Evolutionary conservation across 495 filamentous ascomycete species (phyloP), one percentile per base, ranked within the genome.

Genomic region (Aspergillus nidulans): DNA sequence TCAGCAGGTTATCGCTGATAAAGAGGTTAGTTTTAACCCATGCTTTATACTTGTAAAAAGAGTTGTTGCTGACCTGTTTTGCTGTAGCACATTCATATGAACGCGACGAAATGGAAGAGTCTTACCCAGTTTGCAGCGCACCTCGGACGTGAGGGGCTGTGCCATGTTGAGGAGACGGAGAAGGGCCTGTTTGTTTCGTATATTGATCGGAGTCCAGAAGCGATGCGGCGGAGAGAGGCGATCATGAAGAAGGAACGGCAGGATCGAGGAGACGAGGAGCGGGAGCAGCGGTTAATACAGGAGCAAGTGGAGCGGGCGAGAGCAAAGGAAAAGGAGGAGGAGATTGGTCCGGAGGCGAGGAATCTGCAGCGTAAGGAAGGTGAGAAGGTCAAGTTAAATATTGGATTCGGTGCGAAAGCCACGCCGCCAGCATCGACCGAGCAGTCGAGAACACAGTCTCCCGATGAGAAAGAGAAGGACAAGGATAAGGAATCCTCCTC

Each of bases 151-250:
- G 90, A 96, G 65, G 88, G 92, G 0, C 81, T 96, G 28, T 92
- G 88, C 64, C 75, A 85, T 20, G 90, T 97, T 0, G 88, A 95
- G 58, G 94, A 98, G 62, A 88, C 85, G 41, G 91, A 95, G 42
- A 92, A 95, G 63, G 75, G 94, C 1, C 58, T 97, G 13, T 85
- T 90, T 61, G 80, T 99, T 48, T 79, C 84, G 5, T 99, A 92
- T 89, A 84, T 97, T 26, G 92, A 99, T 70, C 88, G 92, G 61
- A 86, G 81, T 26, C 89, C 91, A 0, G 92, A 95, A 48, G 88
- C 90, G 0, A 72, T 97, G 65, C 76, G 81, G 62, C 74, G 90
- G 47, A 79, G 87, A 42, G 92, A 97, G 55, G 90, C 87, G 20
- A 76, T 95, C 32, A 71, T 87, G 63, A 85, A 85, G 69, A 91